Evolutionary conservation across 2,329 filamentous ascomycete genomes (phyloP), one percentile per base, ranked within the genome.

Genomic region (Clarireedia monteithiana): DNA sequence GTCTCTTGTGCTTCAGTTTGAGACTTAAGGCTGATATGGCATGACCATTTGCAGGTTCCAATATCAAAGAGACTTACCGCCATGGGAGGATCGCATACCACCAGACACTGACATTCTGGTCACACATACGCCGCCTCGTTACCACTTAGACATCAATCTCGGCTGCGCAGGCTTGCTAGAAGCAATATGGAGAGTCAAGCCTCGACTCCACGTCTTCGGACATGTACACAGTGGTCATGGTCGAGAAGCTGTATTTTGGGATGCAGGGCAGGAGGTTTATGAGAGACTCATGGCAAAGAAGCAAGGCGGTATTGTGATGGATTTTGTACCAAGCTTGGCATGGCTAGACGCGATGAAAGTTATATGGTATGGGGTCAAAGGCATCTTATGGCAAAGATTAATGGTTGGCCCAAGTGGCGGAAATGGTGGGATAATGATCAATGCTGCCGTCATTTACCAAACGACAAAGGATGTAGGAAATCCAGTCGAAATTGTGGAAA

Each of bases 151-250:
- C 46, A 71, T 73, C 56, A 78, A 77, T 14, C 70, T 83, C 54
- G 84, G 82, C 30, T 85, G 82, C 64, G 76, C 79, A 15, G 75
- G 72, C 53, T 71, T 88, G 10, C 72, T 84, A 14, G 65, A 73
- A 36, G 83, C 86, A 63, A 70, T 81, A 26, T 80, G 79, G 76
- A 75, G 79, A 26, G 75, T 85, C 0, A 78, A 77, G 56, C 84
- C 85, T 0, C 67, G 68, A 3, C 68, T 87, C 27, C 83, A 87
- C 67, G 77, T 87, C 24, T 87, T 86, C 67, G 84, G 83, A 2
- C 84, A 88, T 69, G 74, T 86, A 48, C 84, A 88, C 68, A 79
- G 75, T 39, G 82, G 79, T 5, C 77, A 82, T 53, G 84, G 84
- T 15, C 71, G 71, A 30, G 79, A 84, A 64, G 70, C 77, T 1